phyloP scores from a whole-genome alignment of 768 basidiomycete species.

The Lactarius hatsudake region DNA sequence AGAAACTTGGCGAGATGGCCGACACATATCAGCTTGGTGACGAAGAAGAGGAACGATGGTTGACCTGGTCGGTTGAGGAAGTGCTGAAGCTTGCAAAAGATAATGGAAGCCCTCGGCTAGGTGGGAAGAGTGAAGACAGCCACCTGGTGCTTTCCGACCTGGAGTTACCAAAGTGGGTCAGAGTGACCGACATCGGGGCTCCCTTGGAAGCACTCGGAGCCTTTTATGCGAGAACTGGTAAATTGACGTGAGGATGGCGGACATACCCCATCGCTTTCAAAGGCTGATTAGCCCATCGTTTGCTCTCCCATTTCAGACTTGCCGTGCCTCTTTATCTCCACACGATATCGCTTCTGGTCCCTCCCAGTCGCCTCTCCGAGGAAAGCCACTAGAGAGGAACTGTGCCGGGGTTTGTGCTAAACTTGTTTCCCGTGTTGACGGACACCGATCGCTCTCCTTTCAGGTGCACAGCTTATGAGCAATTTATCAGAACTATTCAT shows the following conservation, averaged over 20 bases:
- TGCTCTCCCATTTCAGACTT: constrained; percentile 40
- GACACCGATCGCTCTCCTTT: neutral
- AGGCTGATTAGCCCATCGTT: constrained; percentile 12
- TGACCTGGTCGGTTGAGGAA: constrained; percentile 45
- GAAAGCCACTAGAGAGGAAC: constrained; percentile 42
- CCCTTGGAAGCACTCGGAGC: constrained; percentile 66
- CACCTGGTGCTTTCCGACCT: constrained; percentile 42
- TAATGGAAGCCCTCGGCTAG: constrained; percentile 20
- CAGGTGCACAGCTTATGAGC: constrained; percentile 49
- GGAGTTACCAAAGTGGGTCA: constrained; percentile 58
- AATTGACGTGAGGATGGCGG: constrained; percentile 47
- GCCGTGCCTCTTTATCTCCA: constrained; percentile 66
- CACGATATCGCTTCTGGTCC: constrained; percentile 59
- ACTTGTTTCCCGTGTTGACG: neutral
- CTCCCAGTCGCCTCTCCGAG: constrained; percentile 34
- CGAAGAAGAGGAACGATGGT: constrained; percentile 44
- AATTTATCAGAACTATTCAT: constrained; percentile 46
- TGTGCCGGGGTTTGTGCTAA: constrained; percentile 51
- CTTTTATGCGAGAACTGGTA: constrained; percentile 56
- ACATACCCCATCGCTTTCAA: constrained; percentile 19
- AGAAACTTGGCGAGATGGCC: constrained; percentile 46
- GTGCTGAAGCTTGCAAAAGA: constrained; percentile 41
- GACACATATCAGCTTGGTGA: constrained; percentile 34
- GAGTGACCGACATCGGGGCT: constrained; percentile 57
- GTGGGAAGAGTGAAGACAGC: constrained; percentile 21